Evolutionary conservation across 495 filamentous ascomycete species (phyloP), one percentile per base, ranked within the genome.

Genomic region (Penicillium longicatenatum): DNA sequence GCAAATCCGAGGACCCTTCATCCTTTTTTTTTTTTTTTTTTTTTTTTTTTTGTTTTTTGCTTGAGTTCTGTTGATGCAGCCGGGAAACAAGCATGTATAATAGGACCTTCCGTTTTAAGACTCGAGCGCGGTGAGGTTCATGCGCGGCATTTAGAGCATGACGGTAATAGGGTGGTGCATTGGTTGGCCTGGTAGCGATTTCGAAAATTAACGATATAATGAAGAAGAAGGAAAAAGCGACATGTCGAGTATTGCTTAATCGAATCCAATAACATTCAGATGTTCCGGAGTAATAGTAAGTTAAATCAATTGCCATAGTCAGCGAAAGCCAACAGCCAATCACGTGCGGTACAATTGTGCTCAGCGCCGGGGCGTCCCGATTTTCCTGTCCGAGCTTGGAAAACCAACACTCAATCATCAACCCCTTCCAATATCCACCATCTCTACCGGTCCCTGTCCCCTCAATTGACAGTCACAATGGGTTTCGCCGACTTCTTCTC

Each of bases 401-500:
- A 74, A 77, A 72, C 72, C 70, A 72, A 42, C 59, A 64, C 63
- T 68, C 69, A 65, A 67, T 60, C 61, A 48, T 53, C 59, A 63
- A 71, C 63, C 65, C 71, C 72, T 69, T 65, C 66, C 62, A 63
- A 59, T 46, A 62, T 50, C 57, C 50, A 64, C 58, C 39, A 62
- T 56, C 64, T 58, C 66, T 61, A 61, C 58, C 53, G 53, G 54
- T 59, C 66, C 63, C 63, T 63, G 68, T 52, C 42, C 63, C 22
- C 59, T 72, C 73, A 74, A 76, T 71, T 75, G 68, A 75, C 66
- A 60, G 59, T 65, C 75, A 79, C 73, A 66, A 89, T 87, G 86
- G 79, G 82, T 74, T 74, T 88, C 74, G 70, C 79, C 63, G 84
- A 87, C 67, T 78, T 85, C 72, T 81, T 90, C 76, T 76, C 79